A percentile compares a stretch with the other conserved stretches of the same genome.
These are phyloP conservation scores for Adansonia digitata DNA, from an alignment of 345 rosid species.

Conservation along the genomic window DNA sequence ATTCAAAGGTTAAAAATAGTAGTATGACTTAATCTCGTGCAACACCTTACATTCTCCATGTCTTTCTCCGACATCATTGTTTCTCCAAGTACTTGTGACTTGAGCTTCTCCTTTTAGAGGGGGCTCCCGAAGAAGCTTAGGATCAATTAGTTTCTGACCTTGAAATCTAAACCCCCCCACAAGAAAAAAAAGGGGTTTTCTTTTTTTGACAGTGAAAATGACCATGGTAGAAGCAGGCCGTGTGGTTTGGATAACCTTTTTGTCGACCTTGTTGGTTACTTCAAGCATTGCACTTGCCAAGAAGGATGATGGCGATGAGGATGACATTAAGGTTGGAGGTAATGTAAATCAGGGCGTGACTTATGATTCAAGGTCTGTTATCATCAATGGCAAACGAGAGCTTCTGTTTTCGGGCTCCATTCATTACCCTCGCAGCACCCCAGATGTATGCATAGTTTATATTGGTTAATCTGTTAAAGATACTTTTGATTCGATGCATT, in stretches of 20 bases:
- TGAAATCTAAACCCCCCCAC: background rate
- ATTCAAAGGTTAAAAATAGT: background rate
- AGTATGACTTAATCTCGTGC: constrained; percentile 9
- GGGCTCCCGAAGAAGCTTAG: constrained; percentile 7
- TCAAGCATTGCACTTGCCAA: background rate
- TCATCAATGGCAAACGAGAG: constrained; percentile 51
- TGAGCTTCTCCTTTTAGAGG: constrained; percentile 19
- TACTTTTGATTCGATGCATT: background rate
- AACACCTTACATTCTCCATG: background rate
- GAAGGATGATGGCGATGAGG: background rate
- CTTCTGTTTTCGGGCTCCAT: constrained; percentile 65
- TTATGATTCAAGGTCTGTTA: constrained; percentile 50
- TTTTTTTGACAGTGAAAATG: too few relatives aligned
- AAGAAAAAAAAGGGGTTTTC: too few relatives aligned
- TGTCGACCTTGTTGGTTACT: constrained; percentile 17
- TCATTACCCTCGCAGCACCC: constrained; percentile 64
- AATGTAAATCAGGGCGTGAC: constrained; percentile 19
- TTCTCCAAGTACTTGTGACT: background rate
- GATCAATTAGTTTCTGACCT: background rate
- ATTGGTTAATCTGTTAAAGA: background rate
- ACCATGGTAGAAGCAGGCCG: background rate
- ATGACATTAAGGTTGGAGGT: background rate
- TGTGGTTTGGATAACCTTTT: background rate
- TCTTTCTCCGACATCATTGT: constrained; percentile 8
- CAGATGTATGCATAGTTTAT: constrained; percentile 33